Evolutionary conservation across 352 stramenopile genomes (phyloP), one percentile per base, ranked within the genome.

Genomic region (Phytophthora agathidicida): DNA sequence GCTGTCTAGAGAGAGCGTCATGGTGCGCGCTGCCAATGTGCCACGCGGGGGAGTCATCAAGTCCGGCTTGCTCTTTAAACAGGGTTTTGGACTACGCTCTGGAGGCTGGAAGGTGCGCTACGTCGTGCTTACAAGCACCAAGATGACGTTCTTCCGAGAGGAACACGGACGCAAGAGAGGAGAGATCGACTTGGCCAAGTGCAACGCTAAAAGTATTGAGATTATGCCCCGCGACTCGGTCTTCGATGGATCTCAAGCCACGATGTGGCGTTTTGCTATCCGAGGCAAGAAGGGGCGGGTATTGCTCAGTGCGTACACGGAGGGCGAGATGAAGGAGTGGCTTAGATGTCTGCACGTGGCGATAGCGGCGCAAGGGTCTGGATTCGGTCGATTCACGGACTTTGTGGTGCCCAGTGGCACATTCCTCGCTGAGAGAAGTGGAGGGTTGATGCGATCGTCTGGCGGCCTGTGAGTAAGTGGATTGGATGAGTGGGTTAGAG

Each of bases 301-400:
- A 24, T 39, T 94, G 38, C 46, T 94, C 16, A 81, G 80, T 33
- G 80, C 83, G n/a, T 89, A 91, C 61, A 86, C 81, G 31, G 86
- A 94, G 47, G 56, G 56, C 19, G 86, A 94, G 51, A 92, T 94
- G 83, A 94, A 94, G 47, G 73, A 92, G 44, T 94, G 86, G 86
- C 74, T 93, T 37, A 66, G 83, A 24, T 88, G 79, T 66, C 67
- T 94, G 32, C 83, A 93, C 48, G 77, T 93, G 44, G 83, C 83
- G 35, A 54, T 93, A 46, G 75, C 79, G 7, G 66, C 53, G 3
- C 73, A 88, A 60, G 67, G 66, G 17, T 70, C 65, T 3, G 74
- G 73, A 23, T 60, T 72, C 14, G 81, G 81, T 11, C 79, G 83
- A 36, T 89, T 83, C 49, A 91, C 83, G 26, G 83, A 93, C 50